phyloP scores from a whole-genome alignment of 805 yeast genomes.

The Kodamaea leandrae region DNA sequence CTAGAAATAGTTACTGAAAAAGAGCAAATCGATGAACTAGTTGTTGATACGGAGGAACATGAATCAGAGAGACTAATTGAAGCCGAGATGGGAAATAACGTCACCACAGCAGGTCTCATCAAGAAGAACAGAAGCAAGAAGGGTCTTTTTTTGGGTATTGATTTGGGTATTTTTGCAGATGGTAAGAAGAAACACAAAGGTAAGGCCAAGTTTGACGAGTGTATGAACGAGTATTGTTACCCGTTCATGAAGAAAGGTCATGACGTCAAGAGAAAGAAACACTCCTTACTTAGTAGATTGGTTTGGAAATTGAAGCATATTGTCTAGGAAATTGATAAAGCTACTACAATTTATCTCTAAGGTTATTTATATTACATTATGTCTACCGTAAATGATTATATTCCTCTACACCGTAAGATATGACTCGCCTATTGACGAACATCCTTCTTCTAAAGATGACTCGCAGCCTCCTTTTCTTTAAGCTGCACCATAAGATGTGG shows the following conservation, averaged over 20 bases:
- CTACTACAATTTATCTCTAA: not conserved
- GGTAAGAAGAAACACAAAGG: constrained; percentile 1
- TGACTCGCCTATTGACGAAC: too few species aligned
- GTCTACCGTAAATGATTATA: too few species aligned
- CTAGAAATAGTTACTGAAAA: not conserved
- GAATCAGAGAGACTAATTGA: too few species aligned
- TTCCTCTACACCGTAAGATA: too few species aligned
- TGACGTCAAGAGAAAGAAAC: not conserved
- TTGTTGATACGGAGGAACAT: too few species aligned
- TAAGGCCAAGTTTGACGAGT: constrained; percentile 5
- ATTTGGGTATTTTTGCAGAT: constrained; percentile 5
- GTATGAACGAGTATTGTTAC: constrained; percentile 7
- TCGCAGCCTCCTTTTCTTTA: too few species aligned
- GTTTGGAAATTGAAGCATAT: not conserved
- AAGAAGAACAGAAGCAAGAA: constrained; percentile 1
- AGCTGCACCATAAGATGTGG: constrained; percentile 8
- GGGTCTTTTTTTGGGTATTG: constrained; percentile 7
- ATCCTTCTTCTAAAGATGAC: too few species aligned
- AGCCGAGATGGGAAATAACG: not conserved
- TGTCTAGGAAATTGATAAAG: not conserved
- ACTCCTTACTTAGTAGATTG: not conserved
- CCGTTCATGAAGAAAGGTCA: too few species aligned
- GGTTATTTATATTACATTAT: too few species aligned
- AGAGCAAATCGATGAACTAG: too few species aligned
- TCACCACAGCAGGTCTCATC: not conserved